phyloP scores from a whole-genome alignment of 139 green algal species.

The Coccomyxa sp. region DNA sequence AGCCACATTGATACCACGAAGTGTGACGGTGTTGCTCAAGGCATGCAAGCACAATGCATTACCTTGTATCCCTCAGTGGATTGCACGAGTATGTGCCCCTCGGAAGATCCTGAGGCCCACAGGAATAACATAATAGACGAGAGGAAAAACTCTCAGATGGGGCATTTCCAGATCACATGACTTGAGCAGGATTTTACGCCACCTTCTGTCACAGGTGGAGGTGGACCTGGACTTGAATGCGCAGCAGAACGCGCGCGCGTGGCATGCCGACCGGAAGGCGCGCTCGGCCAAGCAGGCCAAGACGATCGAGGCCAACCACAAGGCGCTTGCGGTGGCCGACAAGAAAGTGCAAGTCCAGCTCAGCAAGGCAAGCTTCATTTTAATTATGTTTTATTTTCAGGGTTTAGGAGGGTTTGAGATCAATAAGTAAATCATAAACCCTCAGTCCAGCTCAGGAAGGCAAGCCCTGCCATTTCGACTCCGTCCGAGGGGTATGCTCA shows the following conservation, averaged over 20 bases:
- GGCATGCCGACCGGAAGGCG: slow-evolving; percentile 74
- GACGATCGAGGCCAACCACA: slow-evolving; percentile 73
- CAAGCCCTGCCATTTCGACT: too few relatives aligned
- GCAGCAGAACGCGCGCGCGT: slow-evolving; percentile 72
- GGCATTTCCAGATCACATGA: not conserved
- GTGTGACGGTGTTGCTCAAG: too few relatives aligned
- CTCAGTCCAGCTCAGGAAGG: too few relatives aligned
- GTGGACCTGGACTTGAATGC: slow-evolving; percentile 80
- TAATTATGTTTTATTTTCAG: too few relatives aligned
- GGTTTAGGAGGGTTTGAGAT: too few relatives aligned
- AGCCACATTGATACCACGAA: too few relatives aligned
- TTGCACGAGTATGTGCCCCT: too few relatives aligned
- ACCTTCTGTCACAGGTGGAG: slow-evolving; percentile 39
- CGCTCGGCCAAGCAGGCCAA: slow-evolving; percentile 68
- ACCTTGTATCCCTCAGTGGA: slow-evolving; percentile 20
- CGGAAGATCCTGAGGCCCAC: not conserved
- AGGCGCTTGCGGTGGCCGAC: slow-evolving; percentile 79
- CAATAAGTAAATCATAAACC: too few relatives aligned
- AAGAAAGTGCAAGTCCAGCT: slow-evolving; percentile 75
- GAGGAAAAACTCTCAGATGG: not conserved
- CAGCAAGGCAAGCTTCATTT: slow-evolving; percentile 39
- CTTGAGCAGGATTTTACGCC: not conserved
- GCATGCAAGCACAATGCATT: not conserved
- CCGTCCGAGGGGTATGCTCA: too few relatives aligned
- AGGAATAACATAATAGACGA: not conserved